A percentile compares a stretch with the other conserved stretches of the same genome.
These are phyloP conservation scores for Mycena citricolor DNA, from an alignment of 1,284 basidiomycete species.

Conservation along the genomic window DNA sequence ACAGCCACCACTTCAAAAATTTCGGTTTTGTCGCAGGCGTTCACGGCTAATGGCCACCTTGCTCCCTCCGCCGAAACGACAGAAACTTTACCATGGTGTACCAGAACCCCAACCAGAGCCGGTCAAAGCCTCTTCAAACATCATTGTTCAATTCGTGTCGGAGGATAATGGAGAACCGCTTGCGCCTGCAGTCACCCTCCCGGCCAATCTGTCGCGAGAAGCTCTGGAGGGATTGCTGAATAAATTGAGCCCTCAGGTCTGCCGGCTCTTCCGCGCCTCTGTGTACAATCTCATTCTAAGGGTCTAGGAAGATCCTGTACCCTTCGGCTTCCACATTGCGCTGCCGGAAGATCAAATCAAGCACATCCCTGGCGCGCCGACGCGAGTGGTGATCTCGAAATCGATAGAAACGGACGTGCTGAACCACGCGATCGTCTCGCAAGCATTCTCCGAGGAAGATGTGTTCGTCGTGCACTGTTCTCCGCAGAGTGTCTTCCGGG, in stretches of 20 bases:
- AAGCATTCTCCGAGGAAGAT: constrained; percentile 77
- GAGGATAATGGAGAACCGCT: constrained; percentile 80
- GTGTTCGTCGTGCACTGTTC: constrained; percentile 85
- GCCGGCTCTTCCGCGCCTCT: constrained; percentile 23
- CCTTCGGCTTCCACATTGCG: constrained; percentile 85
- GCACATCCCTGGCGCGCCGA: constrained; percentile 57
- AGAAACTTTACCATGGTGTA: constrained; percentile 76
- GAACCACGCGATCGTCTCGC: constrained; percentile 59
- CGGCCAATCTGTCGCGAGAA: constrained; percentile 84
- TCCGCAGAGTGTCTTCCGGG: constrained; percentile 95
- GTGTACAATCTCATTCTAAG: constrained; percentile 11
- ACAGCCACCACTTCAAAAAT: too few species aligned
- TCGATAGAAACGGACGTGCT: constrained; percentile 82
- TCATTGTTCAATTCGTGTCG: constrained; percentile 89
- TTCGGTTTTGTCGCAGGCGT: too few species aligned
- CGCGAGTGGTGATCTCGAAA: constrained; percentile 76
- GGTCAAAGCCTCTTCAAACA: constrained; percentile 51
- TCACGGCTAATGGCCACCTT: constrained; percentile 89
- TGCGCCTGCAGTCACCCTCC: constrained; percentile 85
- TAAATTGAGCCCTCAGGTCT: constrained; percentile 72
- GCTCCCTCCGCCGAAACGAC: constrained; percentile 82
- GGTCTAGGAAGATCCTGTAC: constrained; percentile 78
- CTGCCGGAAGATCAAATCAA: constrained; percentile 52
- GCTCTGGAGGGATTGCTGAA: constrained; percentile 86
- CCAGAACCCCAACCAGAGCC: constrained; percentile 61